These are phyloP conservation scores for Phytophthora brassicae DNA, from an alignment of 352 stramenopile species.

Conservation along the genomic window DNA sequence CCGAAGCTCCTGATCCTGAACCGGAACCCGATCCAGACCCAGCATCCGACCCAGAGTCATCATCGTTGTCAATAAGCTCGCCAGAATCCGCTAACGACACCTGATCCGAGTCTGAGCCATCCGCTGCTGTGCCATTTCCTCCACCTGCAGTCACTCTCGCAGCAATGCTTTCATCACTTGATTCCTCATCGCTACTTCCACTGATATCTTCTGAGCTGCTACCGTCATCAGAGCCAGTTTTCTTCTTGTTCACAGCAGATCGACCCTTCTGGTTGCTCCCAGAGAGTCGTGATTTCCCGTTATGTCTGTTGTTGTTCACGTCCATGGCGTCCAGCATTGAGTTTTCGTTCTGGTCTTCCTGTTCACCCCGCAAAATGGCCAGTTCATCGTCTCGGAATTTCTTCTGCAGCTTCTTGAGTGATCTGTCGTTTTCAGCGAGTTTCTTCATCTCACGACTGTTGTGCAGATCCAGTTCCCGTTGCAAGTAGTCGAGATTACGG, in stretches of 20 bases:
- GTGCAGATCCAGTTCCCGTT: conserved; percentile 92
- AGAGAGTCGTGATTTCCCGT: conserved; percentile 21
- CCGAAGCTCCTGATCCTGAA: conserved; percentile 62
- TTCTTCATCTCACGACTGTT: conserved; percentile 87
- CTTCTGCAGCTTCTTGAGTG: conserved; percentile 92
- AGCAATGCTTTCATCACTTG: conserved; percentile 53
- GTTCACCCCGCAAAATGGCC: conserved; percentile 83
- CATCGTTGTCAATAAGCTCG: conserved; percentile 84
- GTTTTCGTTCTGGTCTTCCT: conserved; percentile 78
- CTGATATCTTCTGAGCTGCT: conserved; percentile 54
- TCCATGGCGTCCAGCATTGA: conserved; percentile 50
- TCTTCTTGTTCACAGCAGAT: conserved; percentile 37
- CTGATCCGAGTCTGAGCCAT: conserved; percentile 74
- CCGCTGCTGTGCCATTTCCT: conserved; percentile 17
- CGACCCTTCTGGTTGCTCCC: conserved; percentile 53
- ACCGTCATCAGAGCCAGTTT: conserved; percentile 39
- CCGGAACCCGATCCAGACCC: conserved; percentile 43
- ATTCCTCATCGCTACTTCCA: conserved; percentile 49
- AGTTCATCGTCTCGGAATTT: conserved; percentile 92
- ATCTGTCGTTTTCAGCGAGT: conserved; percentile 85
- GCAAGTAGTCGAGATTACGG: conserved; percentile 96
- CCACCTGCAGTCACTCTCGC: conserved; percentile 3
- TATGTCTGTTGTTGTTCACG: conserved; percentile 39
- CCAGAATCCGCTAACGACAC: conserved; percentile 83
- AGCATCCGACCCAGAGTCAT: conserved; percentile 63